A percentile compares a stretch with the other conserved stretches of the same genome.
These are phyloP conservation scores for Colletotrichum australisinense DNA, from an alignment of 2,329 filamentous ascomycete genomes.

Conservation along the genomic window DNA sequence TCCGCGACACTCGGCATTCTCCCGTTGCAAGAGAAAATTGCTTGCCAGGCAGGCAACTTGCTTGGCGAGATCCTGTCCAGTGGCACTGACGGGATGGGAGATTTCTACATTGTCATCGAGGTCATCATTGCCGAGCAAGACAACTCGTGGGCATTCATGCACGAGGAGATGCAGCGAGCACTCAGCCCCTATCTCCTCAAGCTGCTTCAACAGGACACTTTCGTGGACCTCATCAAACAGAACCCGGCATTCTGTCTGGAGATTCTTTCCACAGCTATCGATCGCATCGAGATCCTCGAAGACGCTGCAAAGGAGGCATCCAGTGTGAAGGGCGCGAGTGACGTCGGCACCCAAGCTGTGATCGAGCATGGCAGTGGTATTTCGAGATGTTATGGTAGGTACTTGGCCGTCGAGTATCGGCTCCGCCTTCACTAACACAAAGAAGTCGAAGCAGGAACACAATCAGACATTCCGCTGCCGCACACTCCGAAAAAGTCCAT, in stretches of 20 bases:
- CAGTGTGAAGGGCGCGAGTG: neutral
- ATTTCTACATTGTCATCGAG: conserved; percentile 10
- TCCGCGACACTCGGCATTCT: neutral
- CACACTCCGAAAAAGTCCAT: neutral
- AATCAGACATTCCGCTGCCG: neutral
- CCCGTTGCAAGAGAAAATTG: neutral
- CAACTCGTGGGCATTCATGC: neutral
- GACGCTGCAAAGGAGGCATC: neutral
- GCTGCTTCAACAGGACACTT: conserved; percentile 13
- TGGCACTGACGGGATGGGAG: neutral
- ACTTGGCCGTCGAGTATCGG: neutral
- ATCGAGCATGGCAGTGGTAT: neutral
- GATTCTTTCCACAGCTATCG: neutral
- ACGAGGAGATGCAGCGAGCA: conserved; percentile 6
- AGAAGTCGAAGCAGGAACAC: neutral
- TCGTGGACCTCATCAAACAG: neutral
- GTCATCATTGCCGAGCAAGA: conserved; percentile 2
- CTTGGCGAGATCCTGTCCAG: conserved; percentile 2
- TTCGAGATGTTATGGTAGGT: neutral
- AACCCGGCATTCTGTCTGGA: conserved; percentile 5
- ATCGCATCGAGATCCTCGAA: neutral
- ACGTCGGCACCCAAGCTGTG: neutral
- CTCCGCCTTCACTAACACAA: neutral
- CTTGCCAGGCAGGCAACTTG: neutral
- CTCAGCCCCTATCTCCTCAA: conserved; percentile 12